These are phyloP conservation scores for Trichosporon sp. DNA, from an alignment of 1,284 basidiomycete genomes.

Conservation along the genomic window DNA sequence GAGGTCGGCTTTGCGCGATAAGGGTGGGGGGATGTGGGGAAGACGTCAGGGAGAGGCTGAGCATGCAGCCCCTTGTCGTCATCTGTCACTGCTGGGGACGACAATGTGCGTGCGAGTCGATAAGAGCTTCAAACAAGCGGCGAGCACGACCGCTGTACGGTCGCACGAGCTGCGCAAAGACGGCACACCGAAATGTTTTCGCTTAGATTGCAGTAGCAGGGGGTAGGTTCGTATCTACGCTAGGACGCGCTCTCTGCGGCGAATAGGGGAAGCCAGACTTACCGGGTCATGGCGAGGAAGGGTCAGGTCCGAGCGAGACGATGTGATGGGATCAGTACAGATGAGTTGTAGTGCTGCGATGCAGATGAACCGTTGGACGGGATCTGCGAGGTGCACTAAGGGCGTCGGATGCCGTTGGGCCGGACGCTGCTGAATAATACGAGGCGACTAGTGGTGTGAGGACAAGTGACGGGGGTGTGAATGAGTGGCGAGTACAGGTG, in stretches of 20 bases:
- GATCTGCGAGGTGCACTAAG: not conserved
- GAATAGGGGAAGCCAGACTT: not conserved
- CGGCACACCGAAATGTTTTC: not conserved
- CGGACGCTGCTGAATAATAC: not conserved
- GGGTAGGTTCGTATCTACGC: not conserved
- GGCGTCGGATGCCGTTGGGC: not conserved
- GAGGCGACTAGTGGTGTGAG: not conserved
- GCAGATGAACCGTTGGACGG: not conserved
- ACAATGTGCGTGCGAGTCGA: not conserved
- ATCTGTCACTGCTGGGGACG: not conserved
- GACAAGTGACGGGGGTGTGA: not conserved
- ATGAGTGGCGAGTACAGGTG: not conserved
- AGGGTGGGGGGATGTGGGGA: not conserved
- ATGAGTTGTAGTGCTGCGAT: not conserved
- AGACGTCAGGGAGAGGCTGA: not conserved
- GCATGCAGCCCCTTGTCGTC: not conserved
- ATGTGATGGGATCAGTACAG: not conserved
- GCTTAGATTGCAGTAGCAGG: not conserved
- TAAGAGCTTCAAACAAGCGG: not conserved
- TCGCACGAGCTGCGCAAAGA: not conserved
- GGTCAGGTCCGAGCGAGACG: not conserved
- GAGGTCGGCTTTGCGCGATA: not conserved
- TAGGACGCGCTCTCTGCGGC: not conserved
- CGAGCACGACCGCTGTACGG: not conserved
- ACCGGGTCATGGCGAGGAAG: slow-evolving; percentile 1